Conservation (phyloP, 805 yeast species). For the Maudiozyma barnettii region DNA sequence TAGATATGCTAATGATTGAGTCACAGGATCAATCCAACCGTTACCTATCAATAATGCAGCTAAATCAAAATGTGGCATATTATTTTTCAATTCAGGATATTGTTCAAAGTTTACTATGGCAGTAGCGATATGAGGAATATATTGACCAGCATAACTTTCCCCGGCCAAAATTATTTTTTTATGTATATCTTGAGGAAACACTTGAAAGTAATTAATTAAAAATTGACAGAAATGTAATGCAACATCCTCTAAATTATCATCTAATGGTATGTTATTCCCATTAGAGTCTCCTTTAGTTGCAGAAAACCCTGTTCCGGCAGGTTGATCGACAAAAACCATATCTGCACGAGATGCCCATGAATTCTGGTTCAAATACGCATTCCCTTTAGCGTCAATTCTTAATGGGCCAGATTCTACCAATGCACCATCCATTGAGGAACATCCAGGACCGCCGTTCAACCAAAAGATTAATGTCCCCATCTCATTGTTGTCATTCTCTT, state of each 20-base stretch:
- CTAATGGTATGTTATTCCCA: conserved; percentile 2
- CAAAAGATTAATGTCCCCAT: conserved; percentile 54
- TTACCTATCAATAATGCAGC: conserved; percentile 75
- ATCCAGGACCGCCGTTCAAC: conserved; percentile 98
- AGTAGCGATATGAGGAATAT: conserved; percentile 78
- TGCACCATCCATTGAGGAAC: conserved; percentile 97
- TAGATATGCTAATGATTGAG: conserved; percentile 70
- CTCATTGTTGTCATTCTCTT: conserved; percentile 14
- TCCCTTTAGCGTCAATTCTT: conserved; percentile 41
- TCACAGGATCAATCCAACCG: conserved; percentile 88
- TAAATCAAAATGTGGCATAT: conserved; percentile 29
- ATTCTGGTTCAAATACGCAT: conserved; percentile 52
- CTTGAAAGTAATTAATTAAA: conserved; percentile 50
- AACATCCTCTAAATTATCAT: conserved; percentile 30
- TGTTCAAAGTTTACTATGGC: conserved; percentile 34
- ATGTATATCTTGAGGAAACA: conserved; percentile 61
- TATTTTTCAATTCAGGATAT: neutral
- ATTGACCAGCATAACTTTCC: conserved; percentile 96
- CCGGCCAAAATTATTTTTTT: conserved; percentile 78
- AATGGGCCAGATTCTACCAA: conserved; percentile 88
- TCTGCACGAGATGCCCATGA: conserved; percentile 80
- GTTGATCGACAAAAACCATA: conserved; percentile 84
- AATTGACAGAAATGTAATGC: conserved; percentile 56
- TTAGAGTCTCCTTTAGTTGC: conserved; percentile 31
- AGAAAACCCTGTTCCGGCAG: conserved; percentile 89